Evolutionary conservation across 2,329 filamentous ascomycete genomes (phyloP), one percentile per base, ranked within the genome.

Genomic region (Aspergillus thermomutatus): DNA sequence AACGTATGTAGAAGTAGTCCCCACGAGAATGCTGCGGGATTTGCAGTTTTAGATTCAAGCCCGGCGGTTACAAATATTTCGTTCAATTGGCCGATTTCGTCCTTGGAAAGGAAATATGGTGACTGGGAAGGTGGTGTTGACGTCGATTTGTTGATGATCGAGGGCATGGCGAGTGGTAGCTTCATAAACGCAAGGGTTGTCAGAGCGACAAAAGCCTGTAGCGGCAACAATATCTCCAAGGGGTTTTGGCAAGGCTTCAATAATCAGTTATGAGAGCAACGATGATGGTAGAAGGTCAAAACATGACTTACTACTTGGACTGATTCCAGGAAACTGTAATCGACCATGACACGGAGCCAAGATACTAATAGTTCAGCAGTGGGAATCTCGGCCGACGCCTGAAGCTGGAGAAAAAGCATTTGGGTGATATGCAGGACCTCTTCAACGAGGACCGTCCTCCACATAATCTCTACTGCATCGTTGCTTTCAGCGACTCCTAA

Each of bases 1-100:
- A 94, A 85, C 26, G 83, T 81, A 66, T 89, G 84, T 9, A 92
- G 79, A 26, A 96, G 83, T 49, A 93, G 79, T 3, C 87, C 86
- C 92, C 92, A 97, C 3, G 89, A 85, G 63, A 95, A 89, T 21
- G 91, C 82, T 19, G 90, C 85, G 1, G 91, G 90, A 54, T 84
- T 86, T 21, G 89, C 89, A 37, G 84, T 84, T 40, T 80, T 77
- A n/a, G 84, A 79, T 17, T 82, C 82, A 21, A 75, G 69, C 27
- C 80, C 80, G 11, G 86, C 84, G 54, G 80, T 77, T 25, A 87
- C 75, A 34, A 96, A 80, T n/a, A 88, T 83, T 52, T 83, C 82
- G 64, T 93, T 91, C 14, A 96, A 83, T 53, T 87, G 83, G 50
- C 84, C 82, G n/a, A 96, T 79, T 21, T 89, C 84, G 6, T 85